Conservation (phyloP, 176 grass and related monocot species). For the Stipa capillata region DNA sequence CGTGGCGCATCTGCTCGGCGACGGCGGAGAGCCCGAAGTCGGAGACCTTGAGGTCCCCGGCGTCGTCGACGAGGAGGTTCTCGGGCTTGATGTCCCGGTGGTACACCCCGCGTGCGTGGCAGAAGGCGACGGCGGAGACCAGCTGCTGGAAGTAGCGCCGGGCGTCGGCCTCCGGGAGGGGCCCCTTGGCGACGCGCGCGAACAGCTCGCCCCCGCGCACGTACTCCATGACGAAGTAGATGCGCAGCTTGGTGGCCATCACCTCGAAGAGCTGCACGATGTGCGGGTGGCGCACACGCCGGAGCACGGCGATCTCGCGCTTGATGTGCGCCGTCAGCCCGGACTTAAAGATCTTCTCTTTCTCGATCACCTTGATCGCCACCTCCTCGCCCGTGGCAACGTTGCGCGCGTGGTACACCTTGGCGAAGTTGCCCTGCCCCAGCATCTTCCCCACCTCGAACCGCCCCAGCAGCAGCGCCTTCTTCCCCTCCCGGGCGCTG, state of each 20-base stretch:
- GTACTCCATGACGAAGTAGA: slow-evolving; percentile 99
- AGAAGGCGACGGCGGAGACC: slow-evolving; percentile 83
- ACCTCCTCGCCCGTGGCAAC: slow-evolving; percentile 54
- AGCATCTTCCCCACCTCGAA: slow-evolving; percentile 87
- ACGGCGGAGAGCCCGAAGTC: slow-evolving; percentile 90
- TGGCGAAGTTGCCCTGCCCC: slow-evolving; percentile 86
- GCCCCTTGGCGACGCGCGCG: slow-evolving; percentile 59
- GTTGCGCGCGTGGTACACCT: slow-evolving; percentile 88
- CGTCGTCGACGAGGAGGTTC: slow-evolving; percentile 85
- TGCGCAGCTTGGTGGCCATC: slow-evolving; percentile 92
- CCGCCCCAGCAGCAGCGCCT: slow-evolving; percentile 55
- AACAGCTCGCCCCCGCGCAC: slow-evolving; percentile 97
- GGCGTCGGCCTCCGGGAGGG: slow-evolving; percentile 52
- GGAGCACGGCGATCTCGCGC: slow-evolving; percentile 86
- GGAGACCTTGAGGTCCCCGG: slow-evolving; percentile 87
- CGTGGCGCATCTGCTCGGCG: slow-evolving; percentile 70
- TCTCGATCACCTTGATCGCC: slow-evolving; percentile 91
- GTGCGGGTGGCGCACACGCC: slow-evolving; percentile 86
- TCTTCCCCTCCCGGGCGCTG: slow-evolving; percentile 31
- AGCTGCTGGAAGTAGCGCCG: slow-evolving; percentile 93
- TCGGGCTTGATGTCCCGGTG: slow-evolving; percentile 97
- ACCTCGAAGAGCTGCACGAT: slow-evolving; percentile 92
- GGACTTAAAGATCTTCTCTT: slow-evolving; percentile 77
- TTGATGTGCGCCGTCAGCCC: slow-evolving; percentile 77
- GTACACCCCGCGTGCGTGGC: slow-evolving; percentile 92